Percentiles rank a stretch among this genome's conserved stretches.
These are phyloP conservation scores for Lagerstroemia speciosa DNA, from an alignment of 345 rosid genomes.

Conservation along the genomic window DNA sequence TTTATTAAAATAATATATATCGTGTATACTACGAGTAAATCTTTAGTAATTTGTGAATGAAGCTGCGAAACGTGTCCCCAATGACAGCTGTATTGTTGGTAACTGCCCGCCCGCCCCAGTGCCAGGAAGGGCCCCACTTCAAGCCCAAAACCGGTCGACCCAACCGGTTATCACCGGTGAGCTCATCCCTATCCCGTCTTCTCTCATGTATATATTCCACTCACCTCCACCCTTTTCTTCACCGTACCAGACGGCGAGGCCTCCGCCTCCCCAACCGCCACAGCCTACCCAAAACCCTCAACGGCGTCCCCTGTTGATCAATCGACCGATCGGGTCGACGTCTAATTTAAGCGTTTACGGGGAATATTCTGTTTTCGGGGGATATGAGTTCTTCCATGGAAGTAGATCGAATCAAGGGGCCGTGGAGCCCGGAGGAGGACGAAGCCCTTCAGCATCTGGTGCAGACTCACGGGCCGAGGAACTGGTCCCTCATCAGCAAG, in stretches of 20 bases:
- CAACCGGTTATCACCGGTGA: slow-evolving; percentile 44
- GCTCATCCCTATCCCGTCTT: slow-evolving; percentile 18
- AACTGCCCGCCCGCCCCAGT: slow-evolving; percentile 39
- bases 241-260: slow-evolving; percentile 23
- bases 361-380: too few relatives aligned
- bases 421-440: too few relatives aligned
- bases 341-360: too few relatives aligned
- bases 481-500: slow-evolving; percentile 74
- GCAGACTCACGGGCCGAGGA: slow-evolving; percentile 53
- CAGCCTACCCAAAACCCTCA: slow-evolving; percentile 2
- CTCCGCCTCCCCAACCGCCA: slow-evolving; percentile 36
- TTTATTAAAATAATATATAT: too few relatives aligned
- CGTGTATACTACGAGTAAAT: too few relatives aligned
- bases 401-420: slow-evolving; percentile 80
- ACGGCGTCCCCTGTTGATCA: neutral
- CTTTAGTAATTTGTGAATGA: slow-evolving; percentile 20
- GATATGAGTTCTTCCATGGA: slow-evolving; percentile 30
- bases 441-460: slow-evolving; percentile 55
- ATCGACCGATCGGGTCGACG: too few relatives aligned
- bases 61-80: slow-evolving; percentile 36
- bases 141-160: slow-evolving; percentile 42
- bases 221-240: slow-evolving; percentile 2
- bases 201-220: slow-evolving; percentile 1
- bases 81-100: slow-evolving; percentile 56
- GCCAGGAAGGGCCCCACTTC: slow-evolving; percentile 37